Conservation (phyloP, 305 asterid species). For the Rubia balearica region DNA sequence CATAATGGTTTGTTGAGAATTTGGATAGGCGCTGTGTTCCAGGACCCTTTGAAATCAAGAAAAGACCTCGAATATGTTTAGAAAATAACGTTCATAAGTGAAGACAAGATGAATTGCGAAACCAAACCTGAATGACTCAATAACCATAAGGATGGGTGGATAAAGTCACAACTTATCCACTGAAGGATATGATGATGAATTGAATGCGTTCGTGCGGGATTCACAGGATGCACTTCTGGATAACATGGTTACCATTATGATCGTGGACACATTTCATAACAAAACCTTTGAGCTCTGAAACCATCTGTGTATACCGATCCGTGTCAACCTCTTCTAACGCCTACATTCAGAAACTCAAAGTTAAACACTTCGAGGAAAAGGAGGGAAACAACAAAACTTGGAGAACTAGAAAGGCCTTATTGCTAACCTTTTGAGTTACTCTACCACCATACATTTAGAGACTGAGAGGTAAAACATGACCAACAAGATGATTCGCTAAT, state of each 20-base stretch:
- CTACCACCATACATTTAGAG: conserved; percentile 95
- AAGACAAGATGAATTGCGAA: conserved; percentile 1
- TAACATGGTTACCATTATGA: conserved; percentile 93
- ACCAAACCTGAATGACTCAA: conserved; percentile 80
- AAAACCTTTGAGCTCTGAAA: conserved; percentile 67
- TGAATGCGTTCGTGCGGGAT: conserved; percentile 61
- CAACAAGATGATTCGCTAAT: conserved; percentile 57
- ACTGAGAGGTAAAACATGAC: conserved; percentile 79
- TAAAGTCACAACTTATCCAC: conserved; percentile 66
- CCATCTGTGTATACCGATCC: conserved; percentile 60
- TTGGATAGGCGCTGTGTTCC: conserved; percentile 60
- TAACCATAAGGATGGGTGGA: conserved; percentile 91
- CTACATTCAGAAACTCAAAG: conserved; percentile 28
- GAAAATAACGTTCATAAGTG: conserved; percentile 9
- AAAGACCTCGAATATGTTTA: conserved; percentile 3
- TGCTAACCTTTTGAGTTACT: conserved; percentile 77
- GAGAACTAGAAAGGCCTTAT: conserved; percentile 14
- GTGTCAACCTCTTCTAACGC: conserved; percentile 80
- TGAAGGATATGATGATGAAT: conserved; percentile 54
- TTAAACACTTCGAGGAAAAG: not conserved
- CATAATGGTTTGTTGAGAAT: conserved; percentile 53
- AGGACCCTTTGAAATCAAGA: conserved; percentile 64
- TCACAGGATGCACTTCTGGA: conserved; percentile 82
- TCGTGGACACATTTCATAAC: conserved; percentile 78
- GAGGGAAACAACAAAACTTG: not conserved